These are phyloP conservation scores for Venustampulla echinocandica DNA, from an alignment of 495 filamentous ascomycete genomes.

Conservation along the genomic window DNA sequence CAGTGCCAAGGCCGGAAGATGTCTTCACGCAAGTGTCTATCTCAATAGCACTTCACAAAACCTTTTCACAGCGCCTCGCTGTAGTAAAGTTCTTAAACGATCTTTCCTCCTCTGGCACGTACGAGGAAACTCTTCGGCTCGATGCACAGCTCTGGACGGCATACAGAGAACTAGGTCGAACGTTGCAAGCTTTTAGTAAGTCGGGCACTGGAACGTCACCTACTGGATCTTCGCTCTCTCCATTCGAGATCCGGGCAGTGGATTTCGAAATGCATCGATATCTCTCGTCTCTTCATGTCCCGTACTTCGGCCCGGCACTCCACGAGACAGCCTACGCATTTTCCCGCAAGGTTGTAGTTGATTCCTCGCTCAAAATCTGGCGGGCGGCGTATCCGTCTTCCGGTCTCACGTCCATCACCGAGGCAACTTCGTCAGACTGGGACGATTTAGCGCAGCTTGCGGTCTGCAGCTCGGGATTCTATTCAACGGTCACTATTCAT, in stretches of 20 bases:
- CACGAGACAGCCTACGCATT: constrained; percentile 32
- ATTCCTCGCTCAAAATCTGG: constrained; percentile 44
- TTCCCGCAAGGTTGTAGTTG: constrained; percentile 33
- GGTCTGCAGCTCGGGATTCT: constrained; percentile 38
- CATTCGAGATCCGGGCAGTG: constrained; percentile 24
- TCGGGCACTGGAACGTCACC: constrained; percentile 16
- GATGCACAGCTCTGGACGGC: constrained; percentile 28
- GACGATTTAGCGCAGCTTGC: constrained; percentile 36
- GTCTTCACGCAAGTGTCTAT: constrained; percentile 38
- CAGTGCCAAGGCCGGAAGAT: constrained; percentile 8
- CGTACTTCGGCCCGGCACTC: constrained; percentile 27
- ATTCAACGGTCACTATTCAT: constrained; percentile 35
- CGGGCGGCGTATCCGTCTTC: constrained; percentile 30
- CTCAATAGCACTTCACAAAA: constrained; percentile 35
- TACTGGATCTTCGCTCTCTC: constrained; percentile 17
- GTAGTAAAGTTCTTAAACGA: constrained; percentile 41
- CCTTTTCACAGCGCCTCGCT: constrained; percentile 37
- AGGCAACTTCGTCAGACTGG: too few relatives aligned
- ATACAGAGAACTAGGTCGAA: constrained; percentile 31
- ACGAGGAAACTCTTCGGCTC: constrained; percentile 31
- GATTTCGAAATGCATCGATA: constrained; percentile 33
- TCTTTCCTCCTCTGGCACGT: constrained; percentile 26
- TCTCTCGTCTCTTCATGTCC: constrained; percentile 31
- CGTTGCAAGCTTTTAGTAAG: constrained; percentile 30
- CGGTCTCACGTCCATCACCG: too few relatives aligned